These are phyloP conservation scores for Elsinoe australis DNA, from an alignment of 2,329 filamentous ascomycete species.

Conservation along the genomic window DNA sequence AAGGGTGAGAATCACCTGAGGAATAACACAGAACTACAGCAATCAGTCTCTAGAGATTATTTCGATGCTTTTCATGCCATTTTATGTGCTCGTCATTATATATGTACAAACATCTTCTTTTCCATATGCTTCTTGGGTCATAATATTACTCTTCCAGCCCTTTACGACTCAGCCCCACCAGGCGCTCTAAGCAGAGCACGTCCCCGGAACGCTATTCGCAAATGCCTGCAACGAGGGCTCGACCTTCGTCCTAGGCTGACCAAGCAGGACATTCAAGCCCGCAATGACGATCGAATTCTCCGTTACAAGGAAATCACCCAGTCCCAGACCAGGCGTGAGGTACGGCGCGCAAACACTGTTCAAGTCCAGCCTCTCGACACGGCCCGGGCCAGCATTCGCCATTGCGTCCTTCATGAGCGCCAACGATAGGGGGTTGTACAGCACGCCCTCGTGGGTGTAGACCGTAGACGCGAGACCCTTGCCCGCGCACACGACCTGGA, in stretches of 20 bases:
- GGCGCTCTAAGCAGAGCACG: not conserved
- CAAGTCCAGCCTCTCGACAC: slow-evolving; percentile 35
- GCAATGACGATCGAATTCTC: slow-evolving; percentile 38
- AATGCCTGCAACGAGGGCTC: slow-evolving; percentile 32
- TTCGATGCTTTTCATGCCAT: too few relatives aligned
- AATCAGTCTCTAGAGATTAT: too few relatives aligned
- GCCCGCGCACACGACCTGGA: slow-evolving; percentile 39
- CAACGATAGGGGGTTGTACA: slow-evolving; percentile 44
- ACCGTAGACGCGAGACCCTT: slow-evolving; percentile 38
- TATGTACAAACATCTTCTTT: too few relatives aligned
- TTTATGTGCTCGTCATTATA: too few relatives aligned
- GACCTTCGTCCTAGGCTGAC: slow-evolving; percentile 28
- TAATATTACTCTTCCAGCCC: too few relatives aligned
- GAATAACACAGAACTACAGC: too few relatives aligned
- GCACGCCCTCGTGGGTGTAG: slow-evolving; percentile 45
- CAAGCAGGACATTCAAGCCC: slow-evolving; percentile 30
- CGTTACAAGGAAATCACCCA: slow-evolving; percentile 42
- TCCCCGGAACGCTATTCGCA: not conserved
- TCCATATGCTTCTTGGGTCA: too few relatives aligned
- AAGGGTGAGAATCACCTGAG: too few relatives aligned
- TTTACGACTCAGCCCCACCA: not conserved
- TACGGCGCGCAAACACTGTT: slow-evolving; percentile 34
- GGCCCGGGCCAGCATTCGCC: slow-evolving; percentile 40
- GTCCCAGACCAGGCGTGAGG: slow-evolving; percentile 34
- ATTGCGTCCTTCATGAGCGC: slow-evolving; percentile 44